Conservation (phyloP, 768 basidiomycete species). For the Boletus subparvulus region DNA sequence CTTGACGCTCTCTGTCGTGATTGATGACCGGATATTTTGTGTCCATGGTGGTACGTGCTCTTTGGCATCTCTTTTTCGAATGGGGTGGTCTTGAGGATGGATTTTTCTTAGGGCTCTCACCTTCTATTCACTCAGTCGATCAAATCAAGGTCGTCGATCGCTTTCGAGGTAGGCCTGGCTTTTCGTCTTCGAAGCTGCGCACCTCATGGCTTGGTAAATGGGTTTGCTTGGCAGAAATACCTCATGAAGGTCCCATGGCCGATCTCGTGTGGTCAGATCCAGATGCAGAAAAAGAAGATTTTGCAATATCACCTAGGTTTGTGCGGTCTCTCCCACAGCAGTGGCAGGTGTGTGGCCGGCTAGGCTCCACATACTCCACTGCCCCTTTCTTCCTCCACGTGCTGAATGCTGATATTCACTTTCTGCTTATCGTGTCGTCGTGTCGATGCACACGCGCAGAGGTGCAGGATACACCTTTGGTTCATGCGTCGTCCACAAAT, state of each 20-base stretch:
- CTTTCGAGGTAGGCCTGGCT: conserved; percentile 71
- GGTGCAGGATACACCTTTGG: conserved; percentile 99
- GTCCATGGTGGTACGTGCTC: conserved; percentile 84
- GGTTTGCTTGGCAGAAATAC: conserved; percentile 68
- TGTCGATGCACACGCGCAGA: conserved; percentile 40
- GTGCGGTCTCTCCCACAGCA: conserved; percentile 26
- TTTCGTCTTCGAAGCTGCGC: conserved; percentile 22
- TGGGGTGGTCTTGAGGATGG: neutral
- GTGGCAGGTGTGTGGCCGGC: conserved; percentile 5
- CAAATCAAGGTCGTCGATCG: conserved; percentile 99
- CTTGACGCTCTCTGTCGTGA: conserved; percentile 93
- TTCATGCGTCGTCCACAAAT: conserved; percentile 96
- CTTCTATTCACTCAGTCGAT: conserved; percentile 98
- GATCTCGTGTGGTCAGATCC: conserved; percentile 99
- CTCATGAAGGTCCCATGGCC: conserved; percentile 99
- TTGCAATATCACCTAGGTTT: conserved; percentile 96
- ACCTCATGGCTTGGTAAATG: conserved; percentile 23
- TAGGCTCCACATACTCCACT: conserved; percentile 9
- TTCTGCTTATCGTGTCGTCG: conserved; percentile 4
- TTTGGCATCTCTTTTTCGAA: neutral
- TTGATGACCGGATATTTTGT: conserved; percentile 98
- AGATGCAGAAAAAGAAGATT: conserved; percentile 98
- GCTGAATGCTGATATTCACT: conserved; percentile 5
- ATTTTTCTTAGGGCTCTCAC: conserved; percentile 71
- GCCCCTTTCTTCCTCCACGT: conserved; percentile 9